Conservation (phyloP, 2,329 filamentous ascomycete species). For the Juglanconis oblonga region DNA sequence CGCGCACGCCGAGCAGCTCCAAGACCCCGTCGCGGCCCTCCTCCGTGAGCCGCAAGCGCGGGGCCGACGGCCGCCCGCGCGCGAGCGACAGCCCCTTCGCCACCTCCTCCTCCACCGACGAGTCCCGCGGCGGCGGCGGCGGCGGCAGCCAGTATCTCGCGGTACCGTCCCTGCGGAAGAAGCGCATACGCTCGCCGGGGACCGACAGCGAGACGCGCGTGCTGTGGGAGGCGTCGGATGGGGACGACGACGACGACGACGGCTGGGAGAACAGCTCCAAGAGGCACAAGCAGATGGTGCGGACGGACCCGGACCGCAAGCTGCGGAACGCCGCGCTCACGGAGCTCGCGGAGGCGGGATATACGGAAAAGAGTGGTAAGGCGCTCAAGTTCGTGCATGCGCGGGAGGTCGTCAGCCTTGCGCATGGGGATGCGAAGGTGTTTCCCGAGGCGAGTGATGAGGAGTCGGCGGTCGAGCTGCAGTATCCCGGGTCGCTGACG, state of each 20-base stretch:
- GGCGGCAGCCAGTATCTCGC: constrained; percentile 9
- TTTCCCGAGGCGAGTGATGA: constrained; percentile 45
- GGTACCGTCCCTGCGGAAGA: constrained; percentile 3
- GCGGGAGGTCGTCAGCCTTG: constrained; percentile 51
- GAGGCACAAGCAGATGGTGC: constrained; percentile 38
- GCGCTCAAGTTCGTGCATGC: constrained; percentile 55
- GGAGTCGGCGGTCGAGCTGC: constrained; percentile 64
- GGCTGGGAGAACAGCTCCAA: constrained; percentile 48
- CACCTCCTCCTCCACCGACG: constrained; percentile 14
- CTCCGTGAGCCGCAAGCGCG: not conserved
- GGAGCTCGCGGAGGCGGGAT: constrained; percentile 13
- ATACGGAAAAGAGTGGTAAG: constrained; percentile 36
- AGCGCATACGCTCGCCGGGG: constrained; percentile 37
- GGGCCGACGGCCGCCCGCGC: constrained; percentile 1
- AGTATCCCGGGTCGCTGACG: constrained; percentile 69
- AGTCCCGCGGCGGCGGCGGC: not conserved
- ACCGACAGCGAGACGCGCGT: constrained; percentile 38
- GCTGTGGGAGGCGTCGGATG: constrained; percentile 49
- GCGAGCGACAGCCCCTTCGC: constrained; percentile 16
- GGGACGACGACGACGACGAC: constrained; percentile 49
- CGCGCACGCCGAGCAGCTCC: constrained; percentile 1
- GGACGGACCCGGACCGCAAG: constrained; percentile 44
- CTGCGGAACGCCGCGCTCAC: constrained; percentile 38
- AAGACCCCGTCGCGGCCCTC: constrained; percentile 9
- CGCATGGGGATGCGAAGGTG: constrained; percentile 48